Evolutionary conservation across 768 basidiomycete species (phyloP), one percentile per base, ranked within the genome.

Genomic region (Russula olivacea): DNA sequence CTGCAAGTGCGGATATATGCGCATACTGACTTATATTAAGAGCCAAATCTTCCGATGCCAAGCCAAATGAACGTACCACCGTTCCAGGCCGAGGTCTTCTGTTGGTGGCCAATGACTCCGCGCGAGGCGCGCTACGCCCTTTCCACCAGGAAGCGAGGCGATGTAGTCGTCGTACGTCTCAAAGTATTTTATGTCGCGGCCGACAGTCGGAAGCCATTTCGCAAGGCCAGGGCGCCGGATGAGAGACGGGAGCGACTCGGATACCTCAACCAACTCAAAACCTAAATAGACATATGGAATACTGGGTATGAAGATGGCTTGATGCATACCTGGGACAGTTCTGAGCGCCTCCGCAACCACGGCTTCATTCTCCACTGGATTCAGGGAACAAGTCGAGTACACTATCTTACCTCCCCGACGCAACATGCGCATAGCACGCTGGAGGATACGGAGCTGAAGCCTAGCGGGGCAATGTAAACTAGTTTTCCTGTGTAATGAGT

Each of bases 321-420:
- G 55, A 11, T 45, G 72, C 78, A 41, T 47, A 89, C 93, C 90
- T 25, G 84, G 81, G 63, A 87, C 83, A 1, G 79, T 73, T 63
- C 83, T 83, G 41, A 98, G 78, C 0, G 91, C 93, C 49, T 89
- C 87, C 1, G 91, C 88, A 38, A 98, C 78, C 64, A 98, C 96
- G 9, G 97, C 93, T 73, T 99, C 97, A 72, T 99, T 98, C 75
- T 99, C 97, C 14, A 93, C 81, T 1, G 97, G 97, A 73, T 98
- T 98, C 67, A 98, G 78, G 0, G 95, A 98, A 70, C 97, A 98
- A 0, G 97, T 99, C 6, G 97, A 98, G 73, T 98, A 99, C 19
- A 98, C 95, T 65, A 98, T 88, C 40, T 90, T 86, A 9, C 95
- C 96, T n/a, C 86, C 83, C 34, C 86, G 85, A 65, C 82, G 80